phyloP scores from a whole-genome alignment of 2,329 filamentous ascomycete species.

The Teratosphaeria zuluensis region DNA sequence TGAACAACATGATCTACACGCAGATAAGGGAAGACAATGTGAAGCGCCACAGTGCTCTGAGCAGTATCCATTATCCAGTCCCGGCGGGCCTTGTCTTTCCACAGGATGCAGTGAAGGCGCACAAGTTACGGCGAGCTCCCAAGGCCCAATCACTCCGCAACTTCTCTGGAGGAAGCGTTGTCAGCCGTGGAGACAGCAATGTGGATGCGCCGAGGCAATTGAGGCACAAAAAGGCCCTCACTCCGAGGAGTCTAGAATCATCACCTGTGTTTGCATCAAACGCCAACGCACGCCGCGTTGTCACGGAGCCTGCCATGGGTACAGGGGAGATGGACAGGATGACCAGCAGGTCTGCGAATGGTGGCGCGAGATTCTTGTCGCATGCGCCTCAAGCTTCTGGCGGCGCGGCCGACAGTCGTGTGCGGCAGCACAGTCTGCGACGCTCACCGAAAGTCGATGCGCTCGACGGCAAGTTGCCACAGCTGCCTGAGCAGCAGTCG shows the following conservation, averaged over 20 bases:
- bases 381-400: neutral
- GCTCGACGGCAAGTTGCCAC: neutral
- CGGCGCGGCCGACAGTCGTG: neutral
- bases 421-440: neutral
- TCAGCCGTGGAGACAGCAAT: slow-evolving; percentile 8
- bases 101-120: slow-evolving; percentile 6
- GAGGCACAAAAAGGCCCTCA: slow-evolving; percentile 2
- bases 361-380: neutral
- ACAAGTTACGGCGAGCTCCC: slow-evolving; percentile 14
- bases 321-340: neutral
- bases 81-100: slow-evolving; percentile 10
- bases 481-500: neutral
- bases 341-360: neutral
- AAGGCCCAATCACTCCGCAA: slow-evolving; percentile 17
- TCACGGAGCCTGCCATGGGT: neutral
- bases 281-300: neutral
- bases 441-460: neutral
- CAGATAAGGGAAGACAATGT: slow-evolving; percentile 19
- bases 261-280: neutral
- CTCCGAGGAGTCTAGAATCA: neutral
- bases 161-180: slow-evolving; percentile 7
- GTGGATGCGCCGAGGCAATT: slow-evolving; percentile 8
- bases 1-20: slow-evolving; percentile 12
- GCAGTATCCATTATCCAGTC: slow-evolving; percentile 8
- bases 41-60: slow-evolving; percentile 19